These are phyloP conservation scores for Cyclospora cayetanensis DNA, from an alignment of 169 alveolate species.

Conservation along the genomic window DNA sequence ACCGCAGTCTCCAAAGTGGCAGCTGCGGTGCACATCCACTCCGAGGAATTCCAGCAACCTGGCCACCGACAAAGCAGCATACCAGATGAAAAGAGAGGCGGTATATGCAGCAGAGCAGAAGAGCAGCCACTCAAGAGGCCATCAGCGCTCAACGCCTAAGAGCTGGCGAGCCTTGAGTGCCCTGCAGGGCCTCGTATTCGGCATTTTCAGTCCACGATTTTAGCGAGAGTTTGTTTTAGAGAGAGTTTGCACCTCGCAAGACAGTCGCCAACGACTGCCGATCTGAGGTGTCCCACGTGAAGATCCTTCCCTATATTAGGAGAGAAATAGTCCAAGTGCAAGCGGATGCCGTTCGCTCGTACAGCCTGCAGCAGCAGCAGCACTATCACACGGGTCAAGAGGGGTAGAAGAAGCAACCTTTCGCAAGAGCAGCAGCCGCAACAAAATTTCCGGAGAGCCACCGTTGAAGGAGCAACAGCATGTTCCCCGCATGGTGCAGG, in stretches of 20 bases:
- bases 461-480: background rate
- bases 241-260: slow-evolving; percentile 14
- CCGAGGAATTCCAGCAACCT: background rate
- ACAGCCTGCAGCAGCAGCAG: background rate
- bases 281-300: slow-evolving; percentile 66
- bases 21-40: background rate
- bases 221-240: too few relatives aligned
- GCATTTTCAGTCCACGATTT: background rate
- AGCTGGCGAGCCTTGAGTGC: too few relatives aligned
- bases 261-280: slow-evolving; percentile 55
- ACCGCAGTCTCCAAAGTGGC: background rate
- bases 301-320: slow-evolving; percentile 58
- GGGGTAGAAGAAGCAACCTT: background rate
- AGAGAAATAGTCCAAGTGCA: slow-evolving; percentile 23
- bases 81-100: background rate
- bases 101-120: background rate
- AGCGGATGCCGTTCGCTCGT: background rate
- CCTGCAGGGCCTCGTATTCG: too few relatives aligned
- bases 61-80: background rate
- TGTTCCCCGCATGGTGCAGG: too few relatives aligned
- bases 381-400: background rate
- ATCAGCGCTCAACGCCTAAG: background rate
- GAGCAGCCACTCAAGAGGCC: background rate
- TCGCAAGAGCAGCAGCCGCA: background rate
- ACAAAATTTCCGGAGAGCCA: background rate